Evolutionary conservation across 176 grass and related monocot species (phyloP).

Genomic region (Aegilops speltoides): DNA sequence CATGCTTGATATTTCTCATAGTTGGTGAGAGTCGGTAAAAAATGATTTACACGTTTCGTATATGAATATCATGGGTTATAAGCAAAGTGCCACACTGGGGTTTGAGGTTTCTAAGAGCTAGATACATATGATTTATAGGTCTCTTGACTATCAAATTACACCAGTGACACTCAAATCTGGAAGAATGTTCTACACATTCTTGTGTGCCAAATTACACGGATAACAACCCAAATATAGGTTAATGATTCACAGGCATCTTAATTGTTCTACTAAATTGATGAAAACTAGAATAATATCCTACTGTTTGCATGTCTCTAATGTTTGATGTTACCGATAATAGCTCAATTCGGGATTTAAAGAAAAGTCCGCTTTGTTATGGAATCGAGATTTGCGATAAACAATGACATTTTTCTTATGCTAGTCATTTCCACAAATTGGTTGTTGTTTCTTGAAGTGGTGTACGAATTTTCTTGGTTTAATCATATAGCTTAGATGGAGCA

Average conservation of each 20-base stretch:
- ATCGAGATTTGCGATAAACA: not conserved
- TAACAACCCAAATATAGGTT: not conserved
- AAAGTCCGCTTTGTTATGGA: not conserved
- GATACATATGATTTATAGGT: not conserved
- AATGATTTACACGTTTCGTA: not conserved
- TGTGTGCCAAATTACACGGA: not conserved
- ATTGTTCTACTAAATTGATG: not conserved
- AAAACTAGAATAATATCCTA: not conserved
- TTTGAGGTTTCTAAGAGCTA: not conserved
- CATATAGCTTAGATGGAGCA: not conserved
- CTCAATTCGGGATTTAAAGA: not conserved
- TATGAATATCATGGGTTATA: not conserved
- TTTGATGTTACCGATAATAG: not conserved
- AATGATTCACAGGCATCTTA: not conserved
- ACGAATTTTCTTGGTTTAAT: not conserved
- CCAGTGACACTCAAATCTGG: not conserved
- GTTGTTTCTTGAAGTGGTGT: not conserved
- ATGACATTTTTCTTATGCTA: not conserved
- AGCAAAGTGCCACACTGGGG: not conserved
- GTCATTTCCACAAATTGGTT: not conserved
- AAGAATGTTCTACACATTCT: not conserved
- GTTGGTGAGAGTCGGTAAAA: not conserved
- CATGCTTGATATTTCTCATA: not conserved
- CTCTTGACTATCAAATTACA: not conserved
- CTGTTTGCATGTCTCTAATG: not conserved